Base-by-base conservation (phyloP, 305 asterid genomes). In the Vinca major region DNA sequence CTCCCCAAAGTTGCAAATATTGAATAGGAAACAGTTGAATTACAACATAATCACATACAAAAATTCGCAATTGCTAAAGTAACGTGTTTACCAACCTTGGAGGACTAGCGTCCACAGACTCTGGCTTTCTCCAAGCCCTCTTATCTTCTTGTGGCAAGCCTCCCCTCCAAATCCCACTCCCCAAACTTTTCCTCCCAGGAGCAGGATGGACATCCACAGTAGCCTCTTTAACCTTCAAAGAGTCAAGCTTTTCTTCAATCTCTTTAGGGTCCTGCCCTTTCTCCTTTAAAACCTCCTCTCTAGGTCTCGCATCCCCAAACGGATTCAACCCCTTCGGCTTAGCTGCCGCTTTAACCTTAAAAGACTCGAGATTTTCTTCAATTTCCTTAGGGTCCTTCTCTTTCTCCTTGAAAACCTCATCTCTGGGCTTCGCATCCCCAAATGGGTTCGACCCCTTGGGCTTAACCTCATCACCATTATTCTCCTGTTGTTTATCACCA, bases 271-370 rank as follows among this genome's bases (percentile, higher is more conserved):
- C 95, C 61, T 86, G 90, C 19, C 98, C 98, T 82, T 88, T 87
- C 80, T 86, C 95, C 88, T 87, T 92, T 86, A 92, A 77, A 43
- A 90, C 98, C 77, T 90, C 98, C 83, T 93, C 98, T 62, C 98
- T 88, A 3, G 98, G 98, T 77, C 98, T 80, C 1, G 98, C 98
- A 48, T 75, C 86, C 16, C 98, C 96, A 68, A 87, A 87, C 0
- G 97, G 97, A 71, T 80, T 92, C 0, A 73, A 73, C 16, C 70
- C 86, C 50, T 82, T 86, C 13, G 76, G 78, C 3, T 62, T 70
- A 53, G 65, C 72, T 56, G 63, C 54, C 61, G 85, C 97, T 77
- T 78, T 90, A 56, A 86, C 63, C 89, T 84, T 93, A 0, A 65
- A 63, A 44, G 89, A 70, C 75, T 87, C 92, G 0, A 93, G 86